Base-by-base conservation (phyloP, 169 alveolate genomes). In the Theileria luwenshuni region DNA sequence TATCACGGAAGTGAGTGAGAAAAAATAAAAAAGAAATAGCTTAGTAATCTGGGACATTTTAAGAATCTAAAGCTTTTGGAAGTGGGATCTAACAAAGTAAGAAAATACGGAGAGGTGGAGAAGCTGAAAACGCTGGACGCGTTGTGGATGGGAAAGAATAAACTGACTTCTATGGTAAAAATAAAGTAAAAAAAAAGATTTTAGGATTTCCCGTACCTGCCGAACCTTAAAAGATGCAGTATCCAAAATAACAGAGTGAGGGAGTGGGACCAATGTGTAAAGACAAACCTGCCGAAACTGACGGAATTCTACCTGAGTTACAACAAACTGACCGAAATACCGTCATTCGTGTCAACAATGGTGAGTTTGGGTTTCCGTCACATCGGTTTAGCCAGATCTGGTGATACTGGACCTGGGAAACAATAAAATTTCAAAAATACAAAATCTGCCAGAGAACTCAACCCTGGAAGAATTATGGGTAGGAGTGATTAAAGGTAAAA, bases 91-190 rank as follows among this genome's bases (percentile, higher is more conserved):
- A 94, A 94, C 83, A 83, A 74, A 73, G 87, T 94, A 27, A 73
- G 91, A 41, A 83, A 69, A 43, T 91, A 92, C 69, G 96, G 87
- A 62, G 92, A 90, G 51, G 56, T 94, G 43, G 84, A 68, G 48
- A 69, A 62, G 54, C 86, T 94, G 25, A 69, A 48, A 32, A 65
- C 83, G 30, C 86, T 94, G 47, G 84, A 58, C 61, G 93, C 94
- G 56, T 85, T 94, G 47, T 93, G 96, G 96, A 77, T 94, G 30
- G 97, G 97, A 25, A 86, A 91, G 32, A 94, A 94, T 85, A 94
- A 93, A 68, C 75, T 94, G 64, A 87, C 92, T 19, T 60, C 73
- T n/a, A 64, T 91, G 73, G 69, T 68, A 68, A 35, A 41, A 15
- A 2, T 76, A 76, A 30, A 49, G 63, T 27, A 49, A 77, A 1